phyloP scores from a whole-genome alignment of 2,329 filamentous ascomycete species.

The Coniella vitis region DNA sequence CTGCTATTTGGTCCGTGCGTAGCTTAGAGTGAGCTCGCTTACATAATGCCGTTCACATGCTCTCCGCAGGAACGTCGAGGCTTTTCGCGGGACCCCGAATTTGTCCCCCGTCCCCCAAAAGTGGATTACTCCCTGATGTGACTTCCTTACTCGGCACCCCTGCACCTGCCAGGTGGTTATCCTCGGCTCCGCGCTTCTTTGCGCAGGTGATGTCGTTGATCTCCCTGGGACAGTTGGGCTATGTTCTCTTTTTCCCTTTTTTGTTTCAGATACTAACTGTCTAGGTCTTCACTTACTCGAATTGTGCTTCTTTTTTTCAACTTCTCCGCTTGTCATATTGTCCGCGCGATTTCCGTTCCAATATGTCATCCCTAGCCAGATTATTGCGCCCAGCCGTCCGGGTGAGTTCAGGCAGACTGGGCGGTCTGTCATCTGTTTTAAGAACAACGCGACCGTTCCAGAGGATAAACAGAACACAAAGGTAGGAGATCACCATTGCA shows the following conservation, averaged over 20 bases:
- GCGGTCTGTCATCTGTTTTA: constrained; percentile 23
- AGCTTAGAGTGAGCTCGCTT: background rate
- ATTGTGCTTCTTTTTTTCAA: background rate
- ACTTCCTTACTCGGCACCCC: background rate
- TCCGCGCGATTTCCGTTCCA: constrained; percentile 5
- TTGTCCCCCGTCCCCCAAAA: too few relatives aligned
- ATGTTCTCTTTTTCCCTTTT: background rate
- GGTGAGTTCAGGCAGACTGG: constrained; percentile 32
- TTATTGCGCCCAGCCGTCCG: constrained; percentile 45
- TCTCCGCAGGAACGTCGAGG: background rate
- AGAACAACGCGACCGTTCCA: constrained; percentile 20
- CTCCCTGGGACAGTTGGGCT: constrained; percentile 2
- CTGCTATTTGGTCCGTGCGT: constrained; percentile 6
- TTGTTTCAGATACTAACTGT: background rate
- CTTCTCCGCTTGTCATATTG: background rate
- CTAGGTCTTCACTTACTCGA: background rate
- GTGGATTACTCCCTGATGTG: background rate
- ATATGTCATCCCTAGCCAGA: constrained; percentile 44
- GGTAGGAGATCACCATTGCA: constrained; percentile 21
- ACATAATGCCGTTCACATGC: constrained; percentile 13
- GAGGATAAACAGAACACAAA: constrained; percentile 20
- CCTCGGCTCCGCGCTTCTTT: constrained; percentile 22
- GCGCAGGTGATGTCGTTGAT: constrained; percentile 6
- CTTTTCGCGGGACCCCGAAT: constrained; percentile 10
- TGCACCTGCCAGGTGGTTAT: constrained; percentile 20